These are phyloP conservation scores for Colletotrichum sidae DNA, from an alignment of 2,329 filamentous ascomycete genomes.

Conservation along the genomic window DNA sequence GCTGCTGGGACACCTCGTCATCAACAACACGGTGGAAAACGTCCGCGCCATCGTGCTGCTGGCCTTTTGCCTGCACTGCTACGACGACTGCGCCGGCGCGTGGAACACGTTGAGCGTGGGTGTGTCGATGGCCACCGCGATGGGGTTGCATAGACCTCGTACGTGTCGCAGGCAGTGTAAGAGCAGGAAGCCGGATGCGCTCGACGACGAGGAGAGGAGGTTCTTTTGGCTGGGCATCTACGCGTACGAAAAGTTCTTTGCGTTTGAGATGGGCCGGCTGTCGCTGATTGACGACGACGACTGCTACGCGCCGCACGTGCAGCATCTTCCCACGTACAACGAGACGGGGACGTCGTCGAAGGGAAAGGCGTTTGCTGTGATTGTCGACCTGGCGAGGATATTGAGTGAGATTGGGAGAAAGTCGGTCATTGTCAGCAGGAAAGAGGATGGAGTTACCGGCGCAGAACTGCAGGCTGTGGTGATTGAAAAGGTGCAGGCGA, in stretches of 20 bases:
- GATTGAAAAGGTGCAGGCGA: slow-evolving; percentile 27
- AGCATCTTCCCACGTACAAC: background rate
- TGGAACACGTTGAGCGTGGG: slow-evolving; percentile 42
- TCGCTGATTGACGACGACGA: slow-evolving; percentile 29
- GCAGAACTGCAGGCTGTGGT: slow-evolving; percentile 17
- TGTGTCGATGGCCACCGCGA: slow-evolving; percentile 41
- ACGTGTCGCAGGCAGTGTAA: background rate
- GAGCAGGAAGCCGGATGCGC: background rate
- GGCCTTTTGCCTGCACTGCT: slow-evolving; percentile 35
- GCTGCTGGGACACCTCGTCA: slow-evolving; percentile 39
- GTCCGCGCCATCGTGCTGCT: slow-evolving; percentile 40
- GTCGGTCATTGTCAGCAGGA: slow-evolving; percentile 21
- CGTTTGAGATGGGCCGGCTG: slow-evolving; percentile 29
- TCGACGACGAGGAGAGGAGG: slow-evolving; percentile 14
- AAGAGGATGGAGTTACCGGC: slow-evolving; percentile 17
- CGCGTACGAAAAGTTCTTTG: slow-evolving; percentile 25
- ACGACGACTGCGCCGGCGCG: slow-evolving; percentile 40
- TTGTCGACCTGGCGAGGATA: slow-evolving; percentile 21
- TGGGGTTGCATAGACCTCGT: slow-evolving; percentile 40
- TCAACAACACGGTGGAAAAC: slow-evolving; percentile 35
- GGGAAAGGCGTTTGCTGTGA: slow-evolving; percentile 12
- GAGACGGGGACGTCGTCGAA: slow-evolving; percentile 3
- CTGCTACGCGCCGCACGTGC: slow-evolving; percentile 19
- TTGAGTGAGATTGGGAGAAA: slow-evolving; percentile 29
- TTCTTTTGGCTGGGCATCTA: slow-evolving; percentile 24